A percentile compares a stretch with the other conserved stretches of the same genome.
Conservation (phyloP, 371 early-diverging fungal genomes). For the Funneliformis caledonium region DNA sequence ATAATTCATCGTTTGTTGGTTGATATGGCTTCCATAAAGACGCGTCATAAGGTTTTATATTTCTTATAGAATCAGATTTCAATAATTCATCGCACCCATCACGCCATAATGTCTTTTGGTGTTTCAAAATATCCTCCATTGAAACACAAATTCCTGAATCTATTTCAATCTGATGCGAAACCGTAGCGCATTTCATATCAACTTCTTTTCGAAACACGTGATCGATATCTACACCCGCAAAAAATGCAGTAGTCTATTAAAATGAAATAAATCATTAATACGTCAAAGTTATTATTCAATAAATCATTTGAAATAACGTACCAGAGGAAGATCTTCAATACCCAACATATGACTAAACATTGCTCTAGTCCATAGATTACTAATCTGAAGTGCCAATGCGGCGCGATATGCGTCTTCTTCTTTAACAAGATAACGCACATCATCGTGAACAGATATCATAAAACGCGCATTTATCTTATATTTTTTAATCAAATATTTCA, state of each 20-base stretch:
- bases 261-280: neutral
- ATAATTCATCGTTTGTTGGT: neutral
- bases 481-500: constrained; percentile 81
- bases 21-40: neutral
- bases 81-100: neutral
- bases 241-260: constrained; percentile 87
- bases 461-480: constrained; percentile 85
- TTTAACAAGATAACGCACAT: constrained; percentile 85
- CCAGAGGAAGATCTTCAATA: constrained; percentile 85
- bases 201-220: constrained; percentile 29
- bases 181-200: constrained; percentile 64
- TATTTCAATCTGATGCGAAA: constrained; percentile 68
- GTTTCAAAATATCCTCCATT: constrained; percentile 56
- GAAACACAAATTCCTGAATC: constrained; percentile 64
- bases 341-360: constrained; percentile 86
- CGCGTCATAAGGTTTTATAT: neutral
- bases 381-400: constrained; percentile 87
- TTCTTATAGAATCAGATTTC: neutral
- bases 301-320: constrained; percentile 42
- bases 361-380: constrained; percentile 93
- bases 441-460: constrained; percentile 94
- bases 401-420: constrained; percentile 79
- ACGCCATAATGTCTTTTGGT: neutral
- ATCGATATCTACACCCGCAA: constrained; percentile 89
- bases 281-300: neutral